phyloP scores from a whole-genome alignment of 2,329 filamentous ascomycete species.

The Sporothrix luriei region DNA sequence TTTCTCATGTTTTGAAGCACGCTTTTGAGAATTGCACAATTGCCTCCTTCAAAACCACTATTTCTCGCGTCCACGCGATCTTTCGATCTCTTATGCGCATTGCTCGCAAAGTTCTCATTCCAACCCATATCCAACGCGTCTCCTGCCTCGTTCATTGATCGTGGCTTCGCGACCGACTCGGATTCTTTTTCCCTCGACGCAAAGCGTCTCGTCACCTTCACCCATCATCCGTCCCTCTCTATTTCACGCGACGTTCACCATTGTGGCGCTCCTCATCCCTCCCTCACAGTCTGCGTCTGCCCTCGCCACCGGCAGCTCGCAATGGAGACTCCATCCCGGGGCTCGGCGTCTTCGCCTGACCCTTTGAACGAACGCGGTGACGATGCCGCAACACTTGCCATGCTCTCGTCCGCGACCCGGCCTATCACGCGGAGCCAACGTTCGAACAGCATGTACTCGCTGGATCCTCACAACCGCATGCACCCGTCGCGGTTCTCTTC shows the following conservation, averaged over 20 bases:
- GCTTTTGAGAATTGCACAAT: background rate
- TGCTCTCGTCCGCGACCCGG: constrained; percentile 40
- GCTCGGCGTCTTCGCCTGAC: constrained; percentile 55
- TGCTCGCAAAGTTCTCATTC: constrained; percentile 1
- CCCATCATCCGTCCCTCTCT: background rate
- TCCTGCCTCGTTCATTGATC: background rate
- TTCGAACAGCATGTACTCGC: constrained; percentile 32
- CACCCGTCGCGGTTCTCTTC: constrained; percentile 41
- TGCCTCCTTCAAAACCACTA: background rate
- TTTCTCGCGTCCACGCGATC: constrained; percentile 1
- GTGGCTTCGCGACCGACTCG: background rate
- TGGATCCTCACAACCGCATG: constrained; percentile 23
- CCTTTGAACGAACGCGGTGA: constrained; percentile 49
- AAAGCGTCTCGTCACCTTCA: background rate
- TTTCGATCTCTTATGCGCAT: background rate
- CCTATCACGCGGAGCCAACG: constrained; percentile 52
- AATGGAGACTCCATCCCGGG: constrained; percentile 33
- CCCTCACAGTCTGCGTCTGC: constrained; percentile 1
- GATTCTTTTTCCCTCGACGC: background rate
- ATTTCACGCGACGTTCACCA: background rate
- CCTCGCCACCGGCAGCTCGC: constrained; percentile 3
- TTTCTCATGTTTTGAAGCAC: background rate
- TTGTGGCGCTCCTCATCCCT: background rate
- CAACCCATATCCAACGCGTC: background rate
- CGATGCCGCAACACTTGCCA: background rate